A percentile compares a stretch with the other conserved stretches of the same genome.
Conservation (phyloP, 169 alveolate genomes). For the Amoebophrya sp. region DNA sequence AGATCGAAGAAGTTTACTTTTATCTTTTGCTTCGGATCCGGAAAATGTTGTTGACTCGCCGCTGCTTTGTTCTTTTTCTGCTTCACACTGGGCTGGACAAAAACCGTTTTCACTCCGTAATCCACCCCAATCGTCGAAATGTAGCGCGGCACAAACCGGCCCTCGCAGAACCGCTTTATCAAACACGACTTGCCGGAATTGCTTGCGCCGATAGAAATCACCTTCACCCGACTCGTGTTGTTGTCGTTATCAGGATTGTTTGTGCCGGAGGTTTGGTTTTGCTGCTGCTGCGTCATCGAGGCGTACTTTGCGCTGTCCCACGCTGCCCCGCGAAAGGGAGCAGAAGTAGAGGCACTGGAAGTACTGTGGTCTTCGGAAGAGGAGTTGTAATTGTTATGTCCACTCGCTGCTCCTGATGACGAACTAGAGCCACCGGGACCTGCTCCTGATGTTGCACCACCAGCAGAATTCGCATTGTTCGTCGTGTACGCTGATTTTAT, state of each 20-base stretch:
- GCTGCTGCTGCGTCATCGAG: neutral
- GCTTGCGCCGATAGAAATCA: constrained; percentile 69
- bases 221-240: constrained; percentile 53
- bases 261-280: neutral
- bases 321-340: neutral
- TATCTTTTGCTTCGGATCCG: constrained; percentile 35
- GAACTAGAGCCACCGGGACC: constrained; percentile 27
- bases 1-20: constrained; percentile 76
- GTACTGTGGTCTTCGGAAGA: too few relatives aligned
- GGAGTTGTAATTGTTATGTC: too few relatives aligned
- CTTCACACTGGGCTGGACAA: too few relatives aligned
- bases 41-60: too few relatives aligned
- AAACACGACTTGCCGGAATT: constrained; percentile 74
- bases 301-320: constrained; percentile 1
- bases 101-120: constrained; percentile 67
- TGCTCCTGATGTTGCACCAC: neutral
- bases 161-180: constrained; percentile 80
- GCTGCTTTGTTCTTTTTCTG: too few relatives aligned
- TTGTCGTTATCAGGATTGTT: constrained; percentile 16
- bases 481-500: too few relatives aligned
- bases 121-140: constrained; percentile 73
- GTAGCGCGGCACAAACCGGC: constrained; percentile 68
- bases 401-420: constrained; percentile 3
- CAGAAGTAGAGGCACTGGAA: too few relatives aligned
- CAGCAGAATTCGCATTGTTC: neutral